phyloP scores from a whole-genome alignment of 306 rosid genomes.

The Pachyrhizus erosus region DNA sequence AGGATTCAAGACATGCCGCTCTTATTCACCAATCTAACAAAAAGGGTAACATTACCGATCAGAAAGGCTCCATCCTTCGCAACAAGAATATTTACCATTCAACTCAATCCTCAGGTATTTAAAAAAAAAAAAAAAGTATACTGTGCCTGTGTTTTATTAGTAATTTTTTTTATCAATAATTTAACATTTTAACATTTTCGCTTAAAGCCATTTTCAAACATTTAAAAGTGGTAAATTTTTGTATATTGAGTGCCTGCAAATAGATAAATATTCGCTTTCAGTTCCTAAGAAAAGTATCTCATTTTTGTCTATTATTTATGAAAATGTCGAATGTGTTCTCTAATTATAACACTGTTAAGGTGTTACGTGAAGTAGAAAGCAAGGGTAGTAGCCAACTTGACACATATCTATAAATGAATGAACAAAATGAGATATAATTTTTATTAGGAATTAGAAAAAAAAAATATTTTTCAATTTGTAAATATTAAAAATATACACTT shows the following conservation, averaged over 20 bases:
- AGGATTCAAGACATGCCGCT: constrained; percentile 54
- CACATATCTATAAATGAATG: too few relatives aligned
- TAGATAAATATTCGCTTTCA: background rate
- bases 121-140: background rate
- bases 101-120: constrained; percentile 48
- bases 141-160: background rate
- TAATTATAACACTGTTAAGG: background rate
- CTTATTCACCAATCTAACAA: constrained; percentile 50
- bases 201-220: background rate
- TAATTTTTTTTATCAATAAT: background rate
- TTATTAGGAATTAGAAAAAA: background rate
- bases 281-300: background rate
- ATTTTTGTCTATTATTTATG: background rate
- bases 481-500: background rate
- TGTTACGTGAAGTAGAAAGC: background rate
- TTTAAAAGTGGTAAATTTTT: background rate
- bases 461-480: background rate
- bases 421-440: background rate
- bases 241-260: background rate
- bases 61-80: constrained; percentile 42
- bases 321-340: background rate
- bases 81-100: constrained; percentile 46
- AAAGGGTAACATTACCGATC: constrained; percentile 48
- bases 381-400: too few relatives aligned
- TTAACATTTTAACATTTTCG: background rate